Evolutionary conservation across 495 filamentous ascomycete species (phyloP).

Genomic region (Thozetella sp.): DNA sequence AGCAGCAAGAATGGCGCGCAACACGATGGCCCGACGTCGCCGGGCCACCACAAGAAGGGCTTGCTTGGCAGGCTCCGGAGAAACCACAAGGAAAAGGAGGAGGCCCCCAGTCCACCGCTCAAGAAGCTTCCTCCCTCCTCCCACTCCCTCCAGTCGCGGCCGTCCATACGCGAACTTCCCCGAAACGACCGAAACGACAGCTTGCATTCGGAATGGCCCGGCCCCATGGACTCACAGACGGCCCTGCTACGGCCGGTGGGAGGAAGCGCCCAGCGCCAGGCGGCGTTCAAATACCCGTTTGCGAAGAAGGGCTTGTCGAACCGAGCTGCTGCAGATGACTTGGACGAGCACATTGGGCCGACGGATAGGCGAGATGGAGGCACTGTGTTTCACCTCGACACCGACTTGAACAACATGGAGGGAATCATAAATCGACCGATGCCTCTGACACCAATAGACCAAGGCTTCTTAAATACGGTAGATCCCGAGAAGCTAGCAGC

Average conservation of each 20-base stretch:
- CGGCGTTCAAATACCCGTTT: constrained; percentile 57
- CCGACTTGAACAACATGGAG: constrained; percentile 79
- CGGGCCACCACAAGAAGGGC: constrained; percentile 62
- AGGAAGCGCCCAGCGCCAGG: constrained; percentile 46
- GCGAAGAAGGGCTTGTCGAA: constrained; percentile 42
- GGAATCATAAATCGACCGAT: constrained; percentile 75
- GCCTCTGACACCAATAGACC: constrained; percentile 62
- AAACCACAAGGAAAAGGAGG: constrained; percentile 61
- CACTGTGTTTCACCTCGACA: constrained; percentile 72
- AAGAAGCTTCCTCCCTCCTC: constrained; percentile 58
- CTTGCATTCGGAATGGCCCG: constrained; percentile 46
- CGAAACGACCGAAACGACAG: constrained; percentile 40
- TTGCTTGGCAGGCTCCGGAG: constrained; percentile 65
- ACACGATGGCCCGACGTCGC: constrained; percentile 60
- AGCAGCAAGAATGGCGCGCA: constrained; percentile 43
- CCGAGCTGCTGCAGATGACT: constrained; percentile 40
- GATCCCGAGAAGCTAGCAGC: constrained; percentile 42
- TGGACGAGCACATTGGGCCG: constrained; percentile 46
- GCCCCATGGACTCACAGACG: constrained; percentile 19
- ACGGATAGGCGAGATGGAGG: constrained; percentile 42
- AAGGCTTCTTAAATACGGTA: constrained; percentile 52
- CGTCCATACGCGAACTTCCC: constrained; percentile 51
- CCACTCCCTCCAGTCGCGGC: constrained; percentile 50
- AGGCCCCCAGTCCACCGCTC: constrained; percentile 41
- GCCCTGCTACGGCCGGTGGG: constrained; percentile 19